Base-by-base conservation (phyloP, 1,139 yeast genomes). In the Cylindricascospora bacillispora region DNA sequence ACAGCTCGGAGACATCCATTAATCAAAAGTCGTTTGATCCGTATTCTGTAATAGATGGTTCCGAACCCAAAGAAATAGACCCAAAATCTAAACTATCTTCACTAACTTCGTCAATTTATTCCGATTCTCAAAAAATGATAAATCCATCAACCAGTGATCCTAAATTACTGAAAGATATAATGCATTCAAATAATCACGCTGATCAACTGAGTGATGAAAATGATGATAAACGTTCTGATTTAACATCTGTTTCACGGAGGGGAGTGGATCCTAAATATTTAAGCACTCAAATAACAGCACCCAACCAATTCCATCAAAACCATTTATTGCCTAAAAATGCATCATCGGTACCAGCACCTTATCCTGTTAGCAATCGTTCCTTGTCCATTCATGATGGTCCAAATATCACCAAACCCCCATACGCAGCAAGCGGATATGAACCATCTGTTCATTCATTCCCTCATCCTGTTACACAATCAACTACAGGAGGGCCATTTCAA, bases 221-320 rank as follows among this genome's bases (percentile, higher is more conserved):
- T 3, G 37, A 40, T 27, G 54, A 48, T 22, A 42, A 41, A 19
- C 44, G 40, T 15, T 79, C 92, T 0, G 77, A 76, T 44, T 77
- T 78, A 49, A 81, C 93, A 0, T 74, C 85, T 31, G 81, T 80
- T 4, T 76, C 89, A 7, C 92, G 80, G 54, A 60, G 92, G 45
- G 83, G 75, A 5, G 63, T 72, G n/a, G 78, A 79, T 46, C 80
- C 82, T 11, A 59, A 59, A 26, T 75, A 73, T 42, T 52, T 30
- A 47, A 29, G 13, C 12, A 26, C 15, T 15, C 23, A 9, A 21
- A 26, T 15, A 25, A 26, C 17, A 18, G 11, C 15, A 17, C 14
- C 15, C 25, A 11, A 21, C 17, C 15, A 24, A 28, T 9, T n/a
- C 24, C 12, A 17, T 24, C 22, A 11, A 22, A 7, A 9, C 11